Percentiles rank a stretch among this genome's conserved stretches.
Evolutionary conservation across 1,139 yeast species (phyloP).

Genomic region (Saccharomyces pastorianus): DNA sequence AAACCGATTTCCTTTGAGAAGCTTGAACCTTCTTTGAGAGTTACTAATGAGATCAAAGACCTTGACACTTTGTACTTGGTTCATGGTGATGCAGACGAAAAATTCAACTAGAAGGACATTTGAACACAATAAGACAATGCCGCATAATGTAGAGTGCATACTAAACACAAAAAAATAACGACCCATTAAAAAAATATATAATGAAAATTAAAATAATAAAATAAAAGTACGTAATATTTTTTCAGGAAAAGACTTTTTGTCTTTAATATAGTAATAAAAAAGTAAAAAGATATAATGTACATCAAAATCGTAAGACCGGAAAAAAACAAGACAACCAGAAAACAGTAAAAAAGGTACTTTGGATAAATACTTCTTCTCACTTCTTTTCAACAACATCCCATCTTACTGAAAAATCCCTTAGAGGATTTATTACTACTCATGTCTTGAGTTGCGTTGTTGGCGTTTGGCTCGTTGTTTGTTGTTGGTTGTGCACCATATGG

Average conservation of each 20-base stretch:
- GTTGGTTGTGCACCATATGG: slow-evolving; percentile 25
- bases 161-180: neutral
- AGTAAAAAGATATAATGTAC: neutral
- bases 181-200: neutral
- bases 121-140: neutral
- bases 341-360: neutral
- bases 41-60: slow-evolving; percentile 37
- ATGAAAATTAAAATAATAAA: neutral
- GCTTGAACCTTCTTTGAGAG: slow-evolving; percentile 38
- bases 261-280: neutral
- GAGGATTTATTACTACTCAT: slow-evolving; percentile 22
- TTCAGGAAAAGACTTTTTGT: neutral
- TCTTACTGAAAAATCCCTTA: slow-evolving; percentile 35
- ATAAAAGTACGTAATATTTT: neutral
- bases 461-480: slow-evolving; percentile 11
- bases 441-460: slow-evolving; percentile 11
- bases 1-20: slow-evolving; percentile 27
- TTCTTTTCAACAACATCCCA: slow-evolving; percentile 33
- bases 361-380: too few relatives aligned
- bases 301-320: neutral
- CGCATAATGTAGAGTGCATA: neutral
- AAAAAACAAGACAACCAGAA: neutral
- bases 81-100: slow-evolving; percentile 36
- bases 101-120: neutral
- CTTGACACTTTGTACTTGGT: slow-evolving; percentile 51